Conservation (phyloP, 2,329 filamentous ascomycete genomes). For the Lasiodiplodia sp. region DNA sequence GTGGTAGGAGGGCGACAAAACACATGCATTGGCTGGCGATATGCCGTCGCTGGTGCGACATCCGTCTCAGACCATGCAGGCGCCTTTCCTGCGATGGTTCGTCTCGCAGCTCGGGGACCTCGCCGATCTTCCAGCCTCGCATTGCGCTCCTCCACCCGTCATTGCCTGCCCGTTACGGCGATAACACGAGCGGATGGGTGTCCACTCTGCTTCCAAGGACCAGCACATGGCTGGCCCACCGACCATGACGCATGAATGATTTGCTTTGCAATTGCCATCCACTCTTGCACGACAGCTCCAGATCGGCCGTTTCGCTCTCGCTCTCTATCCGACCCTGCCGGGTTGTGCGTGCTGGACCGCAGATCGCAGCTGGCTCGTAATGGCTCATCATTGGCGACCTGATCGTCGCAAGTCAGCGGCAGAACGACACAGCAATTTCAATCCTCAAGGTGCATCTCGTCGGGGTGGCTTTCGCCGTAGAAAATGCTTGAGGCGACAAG, state of each 20-base stretch:
- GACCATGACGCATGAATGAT: slow-evolving; percentile 17
- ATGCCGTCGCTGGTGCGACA: slow-evolving; percentile 15
- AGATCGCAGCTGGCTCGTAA: slow-evolving; percentile 10
- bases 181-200: background rate
- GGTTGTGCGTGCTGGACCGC: slow-evolving; percentile 1
- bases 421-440: background rate
- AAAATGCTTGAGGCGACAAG: background rate
- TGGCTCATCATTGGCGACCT: background rate
- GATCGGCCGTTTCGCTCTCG: background rate
- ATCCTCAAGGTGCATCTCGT: background rate
- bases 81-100: background rate
- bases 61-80: slow-evolving; percentile 9
- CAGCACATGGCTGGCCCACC: slow-evolving; percentile 18
- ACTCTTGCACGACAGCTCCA: background rate
- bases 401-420: slow-evolving; percentile 2
- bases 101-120: background rate
- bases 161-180: slow-evolving; percentile 3
- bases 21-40: background rate
- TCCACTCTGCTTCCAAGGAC: background rate
- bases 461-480: background rate
- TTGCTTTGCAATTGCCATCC: background rate
- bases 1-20: background rate
- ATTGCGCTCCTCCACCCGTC: background rate
- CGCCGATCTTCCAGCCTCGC: slow-evolving; percentile 19
- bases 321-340: slow-evolving; percentile 16